phyloP scores from a whole-genome alignment of 495 filamentous ascomycete species.

The Neurospora cerealis region DNA sequence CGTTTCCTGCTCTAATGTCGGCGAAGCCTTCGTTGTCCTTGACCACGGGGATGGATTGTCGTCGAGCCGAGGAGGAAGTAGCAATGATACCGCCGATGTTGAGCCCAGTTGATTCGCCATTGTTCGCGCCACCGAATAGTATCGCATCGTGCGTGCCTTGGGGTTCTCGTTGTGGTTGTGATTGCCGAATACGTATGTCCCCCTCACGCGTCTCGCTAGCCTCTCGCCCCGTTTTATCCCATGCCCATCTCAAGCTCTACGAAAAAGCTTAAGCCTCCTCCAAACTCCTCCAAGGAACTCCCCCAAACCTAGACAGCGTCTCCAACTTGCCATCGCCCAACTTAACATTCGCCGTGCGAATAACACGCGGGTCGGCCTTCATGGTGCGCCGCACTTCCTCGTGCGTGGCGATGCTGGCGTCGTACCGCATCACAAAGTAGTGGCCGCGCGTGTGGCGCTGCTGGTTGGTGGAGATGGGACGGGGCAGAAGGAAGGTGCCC shows the following conservation, averaged over 20 bases:
- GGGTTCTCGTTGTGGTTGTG: too few relatives aligned
- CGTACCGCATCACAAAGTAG: constrained; percentile 98
- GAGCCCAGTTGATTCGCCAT: too few relatives aligned
- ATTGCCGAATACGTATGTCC: too few relatives aligned
- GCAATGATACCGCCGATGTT: too few relatives aligned
- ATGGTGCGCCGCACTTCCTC: constrained; percentile 61
- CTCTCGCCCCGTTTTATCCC: too few relatives aligned
- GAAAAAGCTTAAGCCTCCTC: constrained; percentile 12
- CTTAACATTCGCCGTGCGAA: constrained; percentile 77
- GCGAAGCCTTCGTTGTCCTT: too few relatives aligned
- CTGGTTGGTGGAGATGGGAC: constrained; percentile 64
- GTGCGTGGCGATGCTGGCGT: constrained; percentile 61
- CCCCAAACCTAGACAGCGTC: constrained; percentile 53
- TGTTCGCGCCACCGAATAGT: too few relatives aligned
- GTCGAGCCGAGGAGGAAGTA: too few relatives aligned
- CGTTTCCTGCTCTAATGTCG: too few relatives aligned
- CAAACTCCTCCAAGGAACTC: constrained; percentile 43
- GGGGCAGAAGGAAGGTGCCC: constrained; percentile 80
- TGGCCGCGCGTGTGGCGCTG: constrained; percentile 71
- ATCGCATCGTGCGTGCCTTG: too few relatives aligned
- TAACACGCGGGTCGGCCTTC: constrained; percentile 82
- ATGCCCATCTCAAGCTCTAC: not conserved
- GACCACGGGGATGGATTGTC: too few relatives aligned
- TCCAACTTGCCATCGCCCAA: constrained; percentile 66
- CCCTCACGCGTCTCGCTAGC: too few relatives aligned